Base-by-base conservation (phyloP, 345 rosid species). In the Eucalyptus virginea region DNA sequence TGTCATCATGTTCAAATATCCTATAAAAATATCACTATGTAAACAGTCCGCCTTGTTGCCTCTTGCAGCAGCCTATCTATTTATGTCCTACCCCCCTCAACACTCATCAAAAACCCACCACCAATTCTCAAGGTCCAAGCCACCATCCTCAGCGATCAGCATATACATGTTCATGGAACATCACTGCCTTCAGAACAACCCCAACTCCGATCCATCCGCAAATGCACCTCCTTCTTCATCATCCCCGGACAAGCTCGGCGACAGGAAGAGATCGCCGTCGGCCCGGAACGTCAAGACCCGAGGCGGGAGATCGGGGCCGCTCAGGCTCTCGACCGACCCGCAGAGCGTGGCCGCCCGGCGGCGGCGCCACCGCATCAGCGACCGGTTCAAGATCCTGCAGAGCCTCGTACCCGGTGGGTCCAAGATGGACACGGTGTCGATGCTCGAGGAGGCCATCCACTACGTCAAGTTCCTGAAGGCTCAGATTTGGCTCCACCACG, bases 281-380 rank as follows among this genome's bases (percentile, higher is more conserved):
- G 17, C 65, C 83, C 42, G 85, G 65, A 86, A 54, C 11, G 88
- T 86, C 72, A 88, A 90, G 88, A 93, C 47, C 83, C 11, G 83
- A 21, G 83, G 83, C 83, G 42, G 30, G 1, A 77, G 83, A 77
- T 40, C 92, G 88, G 91, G 92, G 7, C 56, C 80, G 28, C 88
- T 93, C 50, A 94, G 88, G 93, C 93, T 97, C 44, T 97, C 99
- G 24, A 97, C 96, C 1, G 98, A 97, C 87, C 99, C 98, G 17
- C 99, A 97, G 85, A 96, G 98, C 72, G 96, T 97, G 89, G 99
- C 98, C 3, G 99, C 99, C 1, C 95, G 99, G 86, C 96, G 96
- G 85, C 92, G 98, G 92, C 91, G 99, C 69, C 99, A 96, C 88
- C 91, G 98, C 30, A 97, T 97, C 89, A 96, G 98, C 77, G 95